Evolutionary conservation across 129 eudicot genomes (phyloP).

Genomic region (Erigeron canadensis): DNA sequence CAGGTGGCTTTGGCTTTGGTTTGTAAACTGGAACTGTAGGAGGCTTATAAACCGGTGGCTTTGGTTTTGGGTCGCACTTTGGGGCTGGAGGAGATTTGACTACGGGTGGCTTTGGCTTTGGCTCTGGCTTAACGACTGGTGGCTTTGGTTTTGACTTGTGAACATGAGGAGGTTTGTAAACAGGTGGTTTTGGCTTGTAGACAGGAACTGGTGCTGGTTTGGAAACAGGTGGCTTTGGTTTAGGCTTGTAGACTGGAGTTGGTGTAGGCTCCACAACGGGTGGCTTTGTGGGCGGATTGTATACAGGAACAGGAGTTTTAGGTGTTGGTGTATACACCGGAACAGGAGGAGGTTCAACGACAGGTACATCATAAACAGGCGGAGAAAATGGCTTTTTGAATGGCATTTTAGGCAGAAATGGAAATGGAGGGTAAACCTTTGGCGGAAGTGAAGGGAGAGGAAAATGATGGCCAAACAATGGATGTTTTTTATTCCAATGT

Average conservation of each 20-base stretch:
- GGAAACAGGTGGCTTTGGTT: slow-evolving; percentile 22
- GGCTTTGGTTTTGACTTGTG: slow-evolving; percentile 25
- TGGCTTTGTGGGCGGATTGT: slow-evolving; percentile 17
- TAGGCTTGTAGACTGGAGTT: background rate
- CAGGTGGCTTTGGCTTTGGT: slow-evolving; percentile 22
- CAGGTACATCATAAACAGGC: slow-evolving; percentile 29
- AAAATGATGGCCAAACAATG: slow-evolving; percentile 39
- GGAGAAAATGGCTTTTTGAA: slow-evolving; percentile 25
- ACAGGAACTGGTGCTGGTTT: slow-evolving; percentile 11
- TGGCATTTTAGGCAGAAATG: slow-evolving; percentile 33
- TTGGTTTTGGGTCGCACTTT: slow-evolving; percentile 5
- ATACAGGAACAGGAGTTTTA: background rate
- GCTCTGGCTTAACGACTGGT: slow-evolving; percentile 30
- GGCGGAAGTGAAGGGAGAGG: slow-evolving; percentile 48
- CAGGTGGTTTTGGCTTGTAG: slow-evolving; percentile 19
- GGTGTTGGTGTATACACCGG: slow-evolving; percentile 40
- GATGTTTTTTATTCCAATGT: slow-evolving; percentile 35
- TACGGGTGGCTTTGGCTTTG: background rate
- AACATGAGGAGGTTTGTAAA: slow-evolving; percentile 11
- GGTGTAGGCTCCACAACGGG: slow-evolving; percentile 27
- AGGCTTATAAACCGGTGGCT: slow-evolving; percentile 40
- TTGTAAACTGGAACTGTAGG: background rate
- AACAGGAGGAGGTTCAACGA: slow-evolving; percentile 32
- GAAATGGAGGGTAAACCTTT: slow-evolving; percentile 29
- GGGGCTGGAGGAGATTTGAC: slow-evolving; percentile 22